Base-by-base conservation (phyloP, 176 grass and related monocot genomes). In the Raddia guianensis region DNA sequence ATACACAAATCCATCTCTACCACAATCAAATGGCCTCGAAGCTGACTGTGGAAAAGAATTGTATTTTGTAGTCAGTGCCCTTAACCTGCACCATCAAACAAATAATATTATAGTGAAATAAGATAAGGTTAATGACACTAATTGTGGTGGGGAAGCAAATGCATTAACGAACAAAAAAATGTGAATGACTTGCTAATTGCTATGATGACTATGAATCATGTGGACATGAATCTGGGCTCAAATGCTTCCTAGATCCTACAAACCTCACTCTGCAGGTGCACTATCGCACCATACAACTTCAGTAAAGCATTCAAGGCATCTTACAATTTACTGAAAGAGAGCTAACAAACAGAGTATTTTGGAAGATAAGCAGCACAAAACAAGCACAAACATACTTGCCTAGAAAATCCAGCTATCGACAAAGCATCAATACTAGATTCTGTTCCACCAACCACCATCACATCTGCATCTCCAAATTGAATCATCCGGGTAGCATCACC, bases 1-100 rank as follows among this genome's bases (percentile, higher is more conserved):
- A 46, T 98, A 98, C 92, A 95, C 95, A 86, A 98, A 95, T 82
- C 95, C 95, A 91, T 98, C 95, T 94, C 95, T 93, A 75, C 87
- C 84, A 20, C 90, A 93, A 88, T 98, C 92, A 86, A 98, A 98
- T 13, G 92, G 95, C 45, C 92, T 91, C 43, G 95, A 98, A 80
- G 92, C 87, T 64, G 67, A 78, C 63, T 91, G 56, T 9, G 92
- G 95, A 63, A 69, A 71, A 45, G 81, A 75, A 56, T 98, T 94
- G 63, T 89, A 91, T 60, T 95, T 98, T 64, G 95, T 91, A 66
- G 84, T 65, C 67, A 98, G 87, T 81, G 92, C 95, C 79, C 92
- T 93, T 84, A 94, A 86, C 82, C 92, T 98, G 19, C 14, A 71
- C 37, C 37, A 40, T 40, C 37, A 75, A 75, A n/a, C 44, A 68